A percentile compares a stretch with the other conserved stretches of the same genome.
phyloP scores from a whole-genome alignment of 2,329 filamentous ascomycete species.

The Aspergillus intermedius region DNA sequence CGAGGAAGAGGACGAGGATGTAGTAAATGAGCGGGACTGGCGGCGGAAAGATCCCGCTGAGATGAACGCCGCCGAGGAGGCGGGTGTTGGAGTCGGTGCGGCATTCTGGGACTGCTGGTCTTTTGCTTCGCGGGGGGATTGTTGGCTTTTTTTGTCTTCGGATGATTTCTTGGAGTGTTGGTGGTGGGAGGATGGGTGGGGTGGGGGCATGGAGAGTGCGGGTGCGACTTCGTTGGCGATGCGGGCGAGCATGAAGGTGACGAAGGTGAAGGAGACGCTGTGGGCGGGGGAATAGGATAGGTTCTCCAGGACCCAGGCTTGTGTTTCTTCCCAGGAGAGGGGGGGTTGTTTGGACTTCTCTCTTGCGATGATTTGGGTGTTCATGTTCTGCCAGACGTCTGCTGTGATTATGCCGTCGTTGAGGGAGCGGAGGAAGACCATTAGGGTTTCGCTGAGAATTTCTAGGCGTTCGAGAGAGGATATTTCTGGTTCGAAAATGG shows the following conservation, averaged over 20 bases:
- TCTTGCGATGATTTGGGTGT: conserved; percentile 48
- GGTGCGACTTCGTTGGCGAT: conserved; percentile 51
- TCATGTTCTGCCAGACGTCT: conserved; percentile 63
- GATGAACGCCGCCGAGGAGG: conserved; percentile 22
- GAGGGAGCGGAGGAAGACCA: conserved; percentile 68
- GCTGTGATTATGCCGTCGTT: conserved; percentile 71
- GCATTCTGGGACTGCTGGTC: conserved; percentile 8
- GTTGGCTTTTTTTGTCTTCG: not conserved
- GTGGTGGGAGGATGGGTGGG: not conserved
- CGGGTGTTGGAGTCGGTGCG: conserved; percentile 11
- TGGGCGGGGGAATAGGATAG: conserved; percentile 67
- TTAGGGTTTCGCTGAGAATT: conserved; percentile 61
- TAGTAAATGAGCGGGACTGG: conserved; percentile 16
- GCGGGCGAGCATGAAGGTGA: conserved; percentile 67
- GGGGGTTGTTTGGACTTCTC: conserved; percentile 45
- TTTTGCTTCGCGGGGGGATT: conserved; percentile 5
- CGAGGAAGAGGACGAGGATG: conserved; percentile 24
- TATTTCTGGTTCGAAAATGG: conserved; percentile 57
- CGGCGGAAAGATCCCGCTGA: conserved; percentile 25
- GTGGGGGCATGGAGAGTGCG: conserved; percentile 18
- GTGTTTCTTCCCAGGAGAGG: conserved; percentile 48
- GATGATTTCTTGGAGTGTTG: conserved; percentile 1
- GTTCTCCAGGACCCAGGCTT: conserved; percentile 63
- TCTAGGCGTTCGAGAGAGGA: conserved; percentile 66
- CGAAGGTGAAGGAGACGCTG: conserved; percentile 82